Percentiles rank a stretch among this genome's conserved stretches.
Conservation (phyloP, 1,284 basidiomycete genomes). For the Cryptococcus neoformans region DNA sequence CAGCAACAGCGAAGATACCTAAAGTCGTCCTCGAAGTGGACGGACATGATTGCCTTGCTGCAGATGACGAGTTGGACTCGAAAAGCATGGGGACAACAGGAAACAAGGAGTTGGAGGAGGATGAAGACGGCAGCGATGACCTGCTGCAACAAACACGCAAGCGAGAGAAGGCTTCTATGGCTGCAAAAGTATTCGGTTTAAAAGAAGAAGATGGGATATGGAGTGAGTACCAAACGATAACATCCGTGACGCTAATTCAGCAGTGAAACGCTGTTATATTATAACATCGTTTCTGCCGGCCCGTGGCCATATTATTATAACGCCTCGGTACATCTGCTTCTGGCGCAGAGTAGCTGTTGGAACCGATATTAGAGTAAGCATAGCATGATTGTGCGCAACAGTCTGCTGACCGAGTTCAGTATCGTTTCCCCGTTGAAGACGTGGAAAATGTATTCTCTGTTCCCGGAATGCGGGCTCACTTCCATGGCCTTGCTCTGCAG, state of each 20-base stretch:
- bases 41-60: conserved; percentile 35
- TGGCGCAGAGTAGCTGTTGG: conserved; percentile 43
- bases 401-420: conserved; percentile 49
- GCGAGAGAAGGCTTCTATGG: conserved; percentile 33
- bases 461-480: conserved; percentile 44
- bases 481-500: conserved; percentile 55
- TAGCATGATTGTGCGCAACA: not conserved
- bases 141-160: conserved; percentile 25
- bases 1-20: conserved; percentile 18
- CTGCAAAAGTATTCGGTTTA: conserved; percentile 45
- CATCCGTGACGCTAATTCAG: not conserved
- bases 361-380: conserved; percentile 43
- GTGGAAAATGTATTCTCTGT: conserved; percentile 52
- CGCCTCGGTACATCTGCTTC: conserved; percentile 45
- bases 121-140: conserved; percentile 9
- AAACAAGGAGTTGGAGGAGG: conserved; percentile 15
- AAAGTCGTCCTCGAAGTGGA: conserved; percentile 38
- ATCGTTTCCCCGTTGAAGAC: conserved; percentile 55
- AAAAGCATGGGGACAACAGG: conserved; percentile 11
- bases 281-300: conserved; percentile 32
- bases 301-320: conserved; percentile 47
- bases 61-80: conserved; percentile 29
- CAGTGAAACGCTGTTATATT: conserved; percentile 48
- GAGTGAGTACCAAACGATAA: conserved; percentile 26
- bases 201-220: conserved; percentile 45